Evolutionary conservation across 768 basidiomycete species (phyloP).

Genomic region (Leccinum boreale): DNA sequence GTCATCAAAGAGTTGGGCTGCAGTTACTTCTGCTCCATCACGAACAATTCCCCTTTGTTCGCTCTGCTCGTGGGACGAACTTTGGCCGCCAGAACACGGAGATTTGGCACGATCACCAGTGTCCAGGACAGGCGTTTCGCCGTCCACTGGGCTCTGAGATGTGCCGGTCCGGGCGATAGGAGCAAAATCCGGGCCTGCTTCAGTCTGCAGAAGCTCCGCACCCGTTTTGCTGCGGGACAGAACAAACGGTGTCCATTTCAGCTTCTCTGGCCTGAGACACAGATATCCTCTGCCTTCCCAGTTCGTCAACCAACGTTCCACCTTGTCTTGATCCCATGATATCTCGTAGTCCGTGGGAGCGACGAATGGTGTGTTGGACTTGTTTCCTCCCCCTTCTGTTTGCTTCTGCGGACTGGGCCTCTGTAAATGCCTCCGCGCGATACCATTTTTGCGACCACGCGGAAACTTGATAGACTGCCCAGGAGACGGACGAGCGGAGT

Average conservation of each 20-base stretch:
- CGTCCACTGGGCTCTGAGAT: conserved; percentile 19
- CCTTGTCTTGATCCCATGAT: conserved; percentile 63
- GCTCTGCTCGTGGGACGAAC: conserved; percentile 13
- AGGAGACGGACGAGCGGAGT: conserved; percentile 60
- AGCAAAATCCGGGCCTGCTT: conserved; percentile 13
- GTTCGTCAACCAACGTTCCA: conserved; percentile 58
- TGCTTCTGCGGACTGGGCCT: conserved; percentile 48
- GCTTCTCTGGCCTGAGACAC: conserved; percentile 70
- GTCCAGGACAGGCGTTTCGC: conserved; percentile 23
- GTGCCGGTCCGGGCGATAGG: conserved; percentile 5
- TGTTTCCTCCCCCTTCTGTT: conserved; percentile 32
- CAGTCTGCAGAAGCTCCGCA: conserved; percentile 26
- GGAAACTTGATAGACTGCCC: conserved; percentile 76
- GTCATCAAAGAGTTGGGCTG: conserved; percentile 33
- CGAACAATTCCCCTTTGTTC: conserved; percentile 7
- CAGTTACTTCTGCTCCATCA: conserved; percentile 15
- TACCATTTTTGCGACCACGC: conserved; percentile 63
- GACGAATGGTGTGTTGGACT: conserved; percentile 51
- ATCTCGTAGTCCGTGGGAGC: conserved; percentile 73
- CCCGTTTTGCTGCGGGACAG: conserved; percentile 44
- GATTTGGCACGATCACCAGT: conserved; percentile 16
- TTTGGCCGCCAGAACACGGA: conserved; percentile 8
- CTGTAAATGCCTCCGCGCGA: conserved; percentile 62
- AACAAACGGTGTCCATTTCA: conserved; percentile 95
- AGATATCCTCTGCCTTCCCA: conserved; percentile 82